Evolutionary conservation across 192 early-diverging fungal genomes (phyloP), one percentile per base, ranked within the genome.

Genomic region (Mycoemilia scoparia): DNA sequence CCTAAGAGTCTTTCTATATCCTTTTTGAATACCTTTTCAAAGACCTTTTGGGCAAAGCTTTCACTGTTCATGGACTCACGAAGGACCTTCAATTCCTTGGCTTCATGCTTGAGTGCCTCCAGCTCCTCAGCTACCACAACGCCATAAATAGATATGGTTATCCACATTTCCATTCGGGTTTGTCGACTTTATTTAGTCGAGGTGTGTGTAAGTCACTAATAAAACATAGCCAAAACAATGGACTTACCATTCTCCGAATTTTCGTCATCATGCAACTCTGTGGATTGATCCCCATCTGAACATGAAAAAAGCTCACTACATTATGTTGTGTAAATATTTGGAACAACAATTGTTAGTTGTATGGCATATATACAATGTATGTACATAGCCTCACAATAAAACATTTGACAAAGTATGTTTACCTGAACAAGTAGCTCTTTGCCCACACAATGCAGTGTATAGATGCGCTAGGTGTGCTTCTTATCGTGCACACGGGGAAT

Each of bases 391-490:
- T 2, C 15, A 18, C 18, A 23, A 7, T 5, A n/a, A n/a, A n/a
- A n/a, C n/a, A n/a, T n/a, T n/a, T n/a, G n/a, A n/a, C n/a, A n/a
- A n/a, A n/a, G n/a, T n/a, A 69, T 1, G 69, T 36, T 54, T 68
- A 77, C 43, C 61, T 73, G 52, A 96, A 96, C 21, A 96, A 63
- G 55, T 88, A 99, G 43, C 73, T 82, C 54, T 99, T 99, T 42
- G 92, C 84, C 95, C 95, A 99, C 17, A 96, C 92, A 42, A 99
- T 87, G 42, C 91, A 96, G 49, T 99, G 95, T 28, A 99, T 87
- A 10, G 95, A 84, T 17, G 76, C 71, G 27, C 70, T 79, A 0
- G 95, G 95, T 4, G 95, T 99, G 20, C 79, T 84, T 23, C 95
- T 73, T 45, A 99, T 96, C 4, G 95, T 99, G 51, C 95, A 99